Evolutionary conservation across 2,329 filamentous ascomycete genomes (phyloP).

Genomic region (Trichoderma sp.): DNA sequence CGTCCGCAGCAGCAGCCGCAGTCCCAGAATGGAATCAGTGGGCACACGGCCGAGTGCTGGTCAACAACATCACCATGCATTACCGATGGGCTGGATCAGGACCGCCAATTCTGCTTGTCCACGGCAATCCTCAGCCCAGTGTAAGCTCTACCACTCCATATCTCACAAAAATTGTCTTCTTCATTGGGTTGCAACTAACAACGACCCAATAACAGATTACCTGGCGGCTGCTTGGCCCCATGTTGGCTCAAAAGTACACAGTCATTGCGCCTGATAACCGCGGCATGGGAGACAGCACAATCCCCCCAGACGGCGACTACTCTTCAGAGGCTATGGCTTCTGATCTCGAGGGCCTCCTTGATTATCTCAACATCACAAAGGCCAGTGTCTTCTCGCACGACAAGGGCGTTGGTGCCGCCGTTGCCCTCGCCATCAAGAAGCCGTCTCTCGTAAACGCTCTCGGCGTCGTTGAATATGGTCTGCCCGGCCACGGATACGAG

Average conservation of each 20-base stretch:
- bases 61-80: constrained; percentile 47
- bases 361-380: constrained; percentile 48
- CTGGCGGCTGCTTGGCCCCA: constrained; percentile 45
- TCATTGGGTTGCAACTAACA: not conserved
- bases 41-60: constrained; percentile 43
- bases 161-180: not conserved
- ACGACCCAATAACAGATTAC: constrained; percentile 29
- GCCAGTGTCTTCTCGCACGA: constrained; percentile 51
- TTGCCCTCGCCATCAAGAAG: constrained; percentile 45
- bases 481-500: not conserved
- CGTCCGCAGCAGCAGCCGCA: not conserved
- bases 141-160: not conserved
- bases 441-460: constrained; percentile 39
- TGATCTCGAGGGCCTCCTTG: constrained; percentile 39
- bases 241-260: constrained; percentile 48
- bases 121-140: constrained; percentile 48
- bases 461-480: not conserved
- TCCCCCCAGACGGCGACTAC: constrained; percentile 46
- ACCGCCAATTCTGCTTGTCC: constrained; percentile 46
- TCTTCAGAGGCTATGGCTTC: constrained; percentile 37
- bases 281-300: constrained; percentile 46
- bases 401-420: constrained; percentile 49
- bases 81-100: constrained; percentile 47
- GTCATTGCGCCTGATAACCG: constrained; percentile 50
- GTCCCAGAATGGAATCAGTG: constrained; percentile 31